Base-by-base conservation (phyloP, 306 rosid species). In the Cucurbita ficifolia region DNA sequence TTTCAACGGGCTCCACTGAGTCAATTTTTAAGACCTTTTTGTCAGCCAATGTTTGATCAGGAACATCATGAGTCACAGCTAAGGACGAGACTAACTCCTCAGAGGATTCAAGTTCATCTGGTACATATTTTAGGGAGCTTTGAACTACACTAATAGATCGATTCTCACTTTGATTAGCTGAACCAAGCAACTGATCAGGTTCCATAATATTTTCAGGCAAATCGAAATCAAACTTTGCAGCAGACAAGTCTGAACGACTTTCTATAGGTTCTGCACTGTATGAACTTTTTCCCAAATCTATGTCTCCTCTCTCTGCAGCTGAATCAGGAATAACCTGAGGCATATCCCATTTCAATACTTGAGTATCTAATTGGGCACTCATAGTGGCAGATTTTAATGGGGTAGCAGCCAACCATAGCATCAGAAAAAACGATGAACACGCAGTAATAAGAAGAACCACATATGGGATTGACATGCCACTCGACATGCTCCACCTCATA, bases 321-420 rank as follows among this genome's bases (percentile, higher is more conserved):
- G 61, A 42, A 75, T 76, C 85, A 22, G 82, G 74, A 43, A 75
- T 22, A 74, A 81, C 72, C 72, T 85, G 77, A 8, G 81, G 83
- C 62, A 49, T 4, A 74, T 80, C 87, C 90, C 83, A 83, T 79
- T 79, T 78, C 86, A 82, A 87, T 19, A 45, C 81, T 83, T 79
- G 87, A 75, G 83, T 81, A 78, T 83, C 86, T 70, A 82, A 76
- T 77, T 77, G 84, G 61, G 75, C 80, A 79, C 78, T 82, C 9
- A 91, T 86, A 79, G 96, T 88, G 10, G 96, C 88, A 75, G 96
- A 92, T 79, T 84, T 90, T 77, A 92, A 79, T 1, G 98, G 96
- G n/a, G 96, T 92, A 48, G 95, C 86, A 11, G 87, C 89, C 74
- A 92, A 81, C 98, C 96, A 88, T 38, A 92, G 86, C 98, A 88